A percentile compares a stretch with the other conserved stretches of the same genome.
These are phyloP conservation scores for Penicillium lividum DNA, from an alignment of 495 filamentous ascomycete genomes.

Conservation along the genomic window DNA sequence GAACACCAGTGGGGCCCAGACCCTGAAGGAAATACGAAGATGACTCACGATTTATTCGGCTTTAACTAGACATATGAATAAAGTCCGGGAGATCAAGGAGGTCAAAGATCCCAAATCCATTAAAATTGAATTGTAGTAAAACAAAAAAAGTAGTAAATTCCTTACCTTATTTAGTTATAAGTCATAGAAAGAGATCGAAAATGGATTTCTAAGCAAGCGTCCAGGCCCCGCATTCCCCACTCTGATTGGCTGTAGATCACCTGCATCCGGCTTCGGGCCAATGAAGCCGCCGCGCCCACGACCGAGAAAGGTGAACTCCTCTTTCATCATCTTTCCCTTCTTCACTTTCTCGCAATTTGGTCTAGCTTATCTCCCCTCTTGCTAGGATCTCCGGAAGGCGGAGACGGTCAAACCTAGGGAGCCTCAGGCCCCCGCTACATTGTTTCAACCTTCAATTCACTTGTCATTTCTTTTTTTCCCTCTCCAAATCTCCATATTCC, in stretches of 20 bases:
- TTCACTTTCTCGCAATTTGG: slow-evolving; percentile 3
- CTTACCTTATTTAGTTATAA: not conserved
- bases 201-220: slow-evolving; percentile 25
- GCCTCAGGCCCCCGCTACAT: slow-evolving; percentile 22
- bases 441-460: slow-evolving; percentile 8
- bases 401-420: slow-evolving; percentile 6
- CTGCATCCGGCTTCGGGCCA: slow-evolving; percentile 15
- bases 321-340: slow-evolving; percentile 19
- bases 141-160: too few relatives aligned
- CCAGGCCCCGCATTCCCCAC: not conserved
- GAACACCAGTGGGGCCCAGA: not conserved
- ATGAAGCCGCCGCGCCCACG: slow-evolving; percentile 15
- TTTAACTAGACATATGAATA: not conserved
- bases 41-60: not conserved
- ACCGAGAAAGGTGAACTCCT: slow-evolving; percentile 9
- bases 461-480: slow-evolving; percentile 13
- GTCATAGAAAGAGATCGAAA: slow-evolving; percentile 15
- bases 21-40: not conserved
- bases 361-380: slow-evolving; percentile 5
- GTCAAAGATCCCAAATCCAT: too few relatives aligned
- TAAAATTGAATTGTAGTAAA: too few relatives aligned
- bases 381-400: slow-evolving; percentile 1
- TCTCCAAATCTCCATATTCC: slow-evolving; percentile 2
- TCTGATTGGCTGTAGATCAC: slow-evolving; percentile 21
- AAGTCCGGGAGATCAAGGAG: not conserved